Percentiles rank a stretch among this genome's conserved stretches.
These are phyloP conservation scores for Coccomyxa sp. DNA, from an alignment of 139 green algal species.

Conservation along the genomic window DNA sequence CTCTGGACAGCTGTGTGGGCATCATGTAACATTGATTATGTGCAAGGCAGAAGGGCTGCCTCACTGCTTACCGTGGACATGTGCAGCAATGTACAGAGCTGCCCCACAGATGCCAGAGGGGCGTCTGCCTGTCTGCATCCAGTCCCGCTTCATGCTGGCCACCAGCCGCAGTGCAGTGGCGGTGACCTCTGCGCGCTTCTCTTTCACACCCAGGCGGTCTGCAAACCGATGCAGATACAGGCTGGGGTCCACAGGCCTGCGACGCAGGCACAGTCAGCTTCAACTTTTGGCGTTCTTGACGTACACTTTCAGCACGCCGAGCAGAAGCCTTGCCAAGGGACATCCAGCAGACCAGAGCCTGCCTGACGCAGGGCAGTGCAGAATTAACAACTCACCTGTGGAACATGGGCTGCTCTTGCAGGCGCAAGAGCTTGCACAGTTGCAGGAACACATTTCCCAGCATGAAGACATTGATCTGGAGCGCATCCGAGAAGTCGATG, in stretches of 20 bases:
- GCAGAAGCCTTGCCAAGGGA: too few relatives aligned
- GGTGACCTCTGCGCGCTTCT: conserved; percentile 40
- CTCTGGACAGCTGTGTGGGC: not conserved
- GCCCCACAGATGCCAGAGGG: conserved; percentile 92
- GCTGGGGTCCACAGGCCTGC: conserved; percentile 85
- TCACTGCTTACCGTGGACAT: conserved; percentile 85
- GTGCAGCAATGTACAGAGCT: conserved; percentile 88
- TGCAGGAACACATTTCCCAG: conserved; percentile 89
- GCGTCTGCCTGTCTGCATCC: conserved; percentile 94
- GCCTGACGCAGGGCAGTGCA: too few relatives aligned
- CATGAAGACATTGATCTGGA: conserved; percentile 67
- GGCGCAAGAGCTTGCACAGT: conserved; percentile 79
- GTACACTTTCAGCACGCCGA: too few relatives aligned
- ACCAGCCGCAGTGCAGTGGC: conserved; percentile 89
- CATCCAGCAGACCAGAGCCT: too few relatives aligned
- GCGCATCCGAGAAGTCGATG: conserved; percentile 94
- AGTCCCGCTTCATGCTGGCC: conserved; percentile 97
- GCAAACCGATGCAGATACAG: conserved; percentile 96
- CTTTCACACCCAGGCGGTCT: conserved; percentile 46
- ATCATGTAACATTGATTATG: too few relatives aligned
- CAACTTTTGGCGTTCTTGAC: not conserved
- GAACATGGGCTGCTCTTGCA: conserved; percentile 84
- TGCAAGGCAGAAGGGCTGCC: too few relatives aligned
- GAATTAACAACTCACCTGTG: conserved; percentile 7
- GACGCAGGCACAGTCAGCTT: not conserved